Evolutionary conservation across 2,329 filamentous ascomycete genomes (phyloP), one percentile per base, ranked within the genome.

Genomic region (Aspergillus sp.): DNA sequence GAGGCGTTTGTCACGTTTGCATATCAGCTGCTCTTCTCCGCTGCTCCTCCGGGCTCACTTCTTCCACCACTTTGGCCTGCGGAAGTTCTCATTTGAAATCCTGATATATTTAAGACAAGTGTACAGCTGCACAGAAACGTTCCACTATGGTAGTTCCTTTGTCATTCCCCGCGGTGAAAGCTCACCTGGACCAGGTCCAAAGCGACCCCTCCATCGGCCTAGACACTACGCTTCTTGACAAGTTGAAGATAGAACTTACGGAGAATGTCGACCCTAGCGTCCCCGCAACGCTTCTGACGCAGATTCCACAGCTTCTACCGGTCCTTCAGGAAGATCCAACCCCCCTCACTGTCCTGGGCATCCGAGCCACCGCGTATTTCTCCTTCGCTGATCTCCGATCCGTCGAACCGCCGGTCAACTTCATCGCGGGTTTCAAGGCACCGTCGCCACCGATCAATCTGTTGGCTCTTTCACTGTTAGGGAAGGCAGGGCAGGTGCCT

Each of bases 291-390:
- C 64, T 71, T 39, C 61, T 74, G 46, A 65, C 64, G 13, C 71
- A 76, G 51, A 68, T 82, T 42, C 75, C 77, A 15, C 62, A 68
- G 42, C 65, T 81, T 7, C 62, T 82, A 15, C 74, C 75, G 7
- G 64, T 72, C 4, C 64, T 83, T 4, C 77, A 80, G 53, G 76
- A 82, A 62, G 78, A 83, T 52, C 80, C 80, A 7, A 72, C 74
- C 12, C 76, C 79, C 20, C 63, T 80, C 30, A 76, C 74, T 12
- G 72, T 73, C 19, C 73, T 84, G 23, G 72, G 78, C 17, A 70
- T 72, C 45, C 75, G 74, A 50, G 68, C 79, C 5, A 65, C 76
- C 7, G 62, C 63, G 7, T 75, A 75, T 15, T 75, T 71, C 59
- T 74, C 62, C 48, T 79, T 79, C 56, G 63, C 69, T 30, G 71